phyloP scores from a whole-genome alignment of 495 filamentous ascomycete species.

The Neurospora sp. region DNA sequence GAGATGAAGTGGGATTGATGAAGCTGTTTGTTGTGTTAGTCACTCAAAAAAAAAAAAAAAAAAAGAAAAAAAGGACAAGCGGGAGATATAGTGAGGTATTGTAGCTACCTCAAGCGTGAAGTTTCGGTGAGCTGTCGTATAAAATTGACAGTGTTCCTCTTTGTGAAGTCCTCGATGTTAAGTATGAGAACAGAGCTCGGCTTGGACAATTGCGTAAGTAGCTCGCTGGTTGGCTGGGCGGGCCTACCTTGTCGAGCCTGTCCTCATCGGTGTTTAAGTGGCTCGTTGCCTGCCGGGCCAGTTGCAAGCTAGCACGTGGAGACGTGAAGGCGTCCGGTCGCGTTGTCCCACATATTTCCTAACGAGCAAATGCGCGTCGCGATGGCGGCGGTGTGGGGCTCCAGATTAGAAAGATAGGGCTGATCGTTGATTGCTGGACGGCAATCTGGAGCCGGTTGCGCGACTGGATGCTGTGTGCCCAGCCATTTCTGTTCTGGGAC shows the following conservation, averaged over 20 bases:
- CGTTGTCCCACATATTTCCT: slow-evolving; percentile 10
- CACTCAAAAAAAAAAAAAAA: no score
- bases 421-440: background rate
- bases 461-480: background rate
- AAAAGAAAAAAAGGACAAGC: no score
- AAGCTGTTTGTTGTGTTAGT: background rate
- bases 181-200: background rate
- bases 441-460: background rate
- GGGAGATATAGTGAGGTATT: background rate
- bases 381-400: slow-evolving; percentile 8
- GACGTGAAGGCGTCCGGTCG: slow-evolving; percentile 8
- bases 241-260: background rate
- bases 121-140: background rate
- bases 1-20: background rate
- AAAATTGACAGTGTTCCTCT: background rate
- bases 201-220: background rate
- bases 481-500: background rate
- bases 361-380: slow-evolving; percentile 3
- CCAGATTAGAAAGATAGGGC: background rate
- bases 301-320: slow-evolving; percentile 10
- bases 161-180: background rate
- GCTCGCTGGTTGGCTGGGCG: background rate
- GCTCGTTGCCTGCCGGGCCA: background rate
- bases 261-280: background rate
- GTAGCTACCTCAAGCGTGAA: no score